Base-by-base conservation (phyloP, 352 stramenopile species). In the Globisporangium viniferum region DNA sequence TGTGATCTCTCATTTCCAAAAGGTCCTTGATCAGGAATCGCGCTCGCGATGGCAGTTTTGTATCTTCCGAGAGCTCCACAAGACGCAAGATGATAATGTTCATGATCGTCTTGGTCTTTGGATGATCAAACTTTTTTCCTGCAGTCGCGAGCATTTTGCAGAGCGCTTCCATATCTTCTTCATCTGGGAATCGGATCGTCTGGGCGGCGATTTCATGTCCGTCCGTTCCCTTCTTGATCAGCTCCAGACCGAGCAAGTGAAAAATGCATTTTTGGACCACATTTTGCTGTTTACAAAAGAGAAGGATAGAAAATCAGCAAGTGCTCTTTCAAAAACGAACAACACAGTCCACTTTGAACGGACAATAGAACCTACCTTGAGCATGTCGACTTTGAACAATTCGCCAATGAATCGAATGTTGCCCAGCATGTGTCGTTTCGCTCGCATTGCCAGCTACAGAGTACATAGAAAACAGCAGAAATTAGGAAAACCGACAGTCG, bases 401-500 rank as follows among this genome's bases (percentile, higher is more conserved):
- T 96, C 89, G 36, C 87, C 89, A 39, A 96, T 90, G 60, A 96
- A 96, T 36, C 89, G 89, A 56, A 95, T 95, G 73, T 95, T 96
- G 27, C 89, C 89, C 18, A 96, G 74, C 89, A 96, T 94, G 9
- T 78, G 71, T 55, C 78, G 76, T 65, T 95, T 95, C 14, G 79
- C 75, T 35, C 84, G 78, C 56, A 88, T 86, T 22, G 84, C 84
- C 66, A 72, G 61, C 81, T 89, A 51, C 15, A 61, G 48, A 46
- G 2, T 33, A 35, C 41, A 71, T 15, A 8, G 29, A 54, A 33
- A 51, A 61, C 7, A 10, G 4, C 29, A 66, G 22, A 51, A 22
- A 39, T 33, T 29, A 59, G 36, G 31, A 31, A 67, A 22, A 22
- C 5, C 18, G 2, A 51, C 18, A 6, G 14, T 3, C 18, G 22